A percentile compares a stretch with the other conserved stretches of the same genome.
phyloP scores from a whole-genome alignment of 805 yeast genomes.

The Ogataea pignaliae region DNA sequence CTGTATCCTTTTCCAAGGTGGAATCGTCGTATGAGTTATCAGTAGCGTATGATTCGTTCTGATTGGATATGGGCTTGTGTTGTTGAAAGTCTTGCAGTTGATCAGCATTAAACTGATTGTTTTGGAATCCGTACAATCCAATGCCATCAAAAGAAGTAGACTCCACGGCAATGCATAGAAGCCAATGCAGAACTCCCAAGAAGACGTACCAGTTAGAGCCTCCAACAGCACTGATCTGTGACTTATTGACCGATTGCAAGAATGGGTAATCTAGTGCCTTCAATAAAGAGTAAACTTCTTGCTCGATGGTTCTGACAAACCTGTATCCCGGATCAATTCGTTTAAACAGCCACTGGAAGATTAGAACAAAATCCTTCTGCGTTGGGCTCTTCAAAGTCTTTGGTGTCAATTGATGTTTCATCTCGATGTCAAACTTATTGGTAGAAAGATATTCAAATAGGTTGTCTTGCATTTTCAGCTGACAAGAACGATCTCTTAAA shows the following conservation, averaged over 20 bases:
- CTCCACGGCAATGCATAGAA: conserved; percentile 51
- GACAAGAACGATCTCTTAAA: conserved; percentile 66
- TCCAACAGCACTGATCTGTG: conserved; percentile 87
- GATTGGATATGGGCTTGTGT: neutral
- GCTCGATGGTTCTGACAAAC: conserved; percentile 65
- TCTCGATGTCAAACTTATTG: conserved; percentile 69
- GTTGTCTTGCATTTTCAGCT: conserved; percentile 59
- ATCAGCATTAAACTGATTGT: conserved; percentile 12
- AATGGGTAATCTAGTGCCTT: conserved; percentile 73
- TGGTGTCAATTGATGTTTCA: conserved; percentile 61
- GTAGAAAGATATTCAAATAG: conserved; percentile 58
- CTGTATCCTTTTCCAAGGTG: conserved; percentile 22
- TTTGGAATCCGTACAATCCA: conserved; percentile 26
- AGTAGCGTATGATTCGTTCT: conserved; percentile 22
- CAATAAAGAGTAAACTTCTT: conserved; percentile 66
- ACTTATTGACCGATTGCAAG: conserved; percentile 71
- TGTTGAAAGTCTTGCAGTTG: neutral
- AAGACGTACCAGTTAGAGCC: conserved; percentile 85
- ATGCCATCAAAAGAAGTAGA: conserved; percentile 33
- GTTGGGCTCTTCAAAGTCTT: conserved; percentile 74
- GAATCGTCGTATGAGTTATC: conserved; percentile 21
- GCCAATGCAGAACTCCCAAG: conserved; percentile 80
- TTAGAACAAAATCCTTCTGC: conserved; percentile 74
- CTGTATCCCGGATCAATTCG: conserved; percentile 75
- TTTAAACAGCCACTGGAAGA: conserved; percentile 76